Percentiles rank a stretch among this genome's conserved stretches.
Conservation (phyloP, 306 rosid genomes). For the Inga oerstediana region DNA sequence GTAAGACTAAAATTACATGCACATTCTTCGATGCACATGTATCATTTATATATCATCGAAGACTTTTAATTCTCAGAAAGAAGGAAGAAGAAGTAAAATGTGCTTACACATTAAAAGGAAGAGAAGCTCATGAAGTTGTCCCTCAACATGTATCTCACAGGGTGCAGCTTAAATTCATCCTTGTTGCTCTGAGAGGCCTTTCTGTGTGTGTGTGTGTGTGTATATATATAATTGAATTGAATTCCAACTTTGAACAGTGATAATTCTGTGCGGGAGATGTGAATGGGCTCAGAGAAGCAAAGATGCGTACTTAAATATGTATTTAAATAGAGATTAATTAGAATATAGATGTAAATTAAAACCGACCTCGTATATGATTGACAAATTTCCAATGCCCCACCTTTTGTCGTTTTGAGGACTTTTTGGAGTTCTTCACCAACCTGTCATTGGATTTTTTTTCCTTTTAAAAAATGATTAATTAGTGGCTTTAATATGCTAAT, state of each 20-base stretch:
- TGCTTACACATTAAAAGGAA: conserved; percentile 43
- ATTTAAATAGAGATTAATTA: conserved; percentile 1
- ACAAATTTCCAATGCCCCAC: conserved; percentile 32
- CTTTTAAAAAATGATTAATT: not conserved
- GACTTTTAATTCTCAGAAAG: not conserved
- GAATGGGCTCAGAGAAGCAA: conserved; percentile 38
- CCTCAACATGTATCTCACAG: not conserved
- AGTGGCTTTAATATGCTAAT: not conserved
- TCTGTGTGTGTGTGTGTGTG: not conserved
- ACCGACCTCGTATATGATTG: conserved; percentile 28
- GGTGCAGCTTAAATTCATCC: conserved; percentile 30
- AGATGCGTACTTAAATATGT: not conserved
- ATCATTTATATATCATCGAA: not conserved
- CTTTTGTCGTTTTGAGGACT: conserved; percentile 78
- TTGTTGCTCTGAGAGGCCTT: conserved; percentile 30
- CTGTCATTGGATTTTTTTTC: conserved; percentile 45
- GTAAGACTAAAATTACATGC: not conserved
- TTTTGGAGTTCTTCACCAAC: conserved; percentile 60
- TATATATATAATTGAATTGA: not conserved
- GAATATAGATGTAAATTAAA: conserved; percentile 10
- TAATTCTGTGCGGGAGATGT: conserved; percentile 40
- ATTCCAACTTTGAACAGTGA: conserved; percentile 32
- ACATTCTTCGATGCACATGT: not conserved
- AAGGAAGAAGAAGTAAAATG: not conserved
- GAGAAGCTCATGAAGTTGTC: conserved; percentile 3